Evolutionary conservation across 441 rosid genomes (phyloP).

Genomic region (Mallotus repandus): DNA sequence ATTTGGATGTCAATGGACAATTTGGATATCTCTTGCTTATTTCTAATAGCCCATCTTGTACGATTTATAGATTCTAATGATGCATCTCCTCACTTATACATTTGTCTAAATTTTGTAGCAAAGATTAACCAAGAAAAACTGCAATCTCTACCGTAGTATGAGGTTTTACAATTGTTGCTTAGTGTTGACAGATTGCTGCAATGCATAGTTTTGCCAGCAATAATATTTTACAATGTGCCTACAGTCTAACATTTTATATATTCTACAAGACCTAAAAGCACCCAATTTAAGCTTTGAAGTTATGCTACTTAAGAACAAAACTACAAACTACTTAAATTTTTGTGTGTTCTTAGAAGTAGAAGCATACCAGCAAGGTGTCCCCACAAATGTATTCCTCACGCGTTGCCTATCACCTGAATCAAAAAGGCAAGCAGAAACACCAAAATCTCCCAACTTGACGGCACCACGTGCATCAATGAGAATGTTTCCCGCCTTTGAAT

Average conservation of each 20-base stretch:
- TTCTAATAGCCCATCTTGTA: background rate
- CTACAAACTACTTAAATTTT: background rate
- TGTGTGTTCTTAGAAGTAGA: conserved; percentile 16
- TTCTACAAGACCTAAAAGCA: background rate
- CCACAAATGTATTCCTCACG: conserved; percentile 95
- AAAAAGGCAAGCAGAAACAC: conserved; percentile 96
- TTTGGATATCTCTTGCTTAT: background rate
- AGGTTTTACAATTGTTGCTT: background rate
- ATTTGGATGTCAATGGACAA: background rate
- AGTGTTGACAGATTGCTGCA: background rate
- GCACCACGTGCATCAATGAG: conserved; percentile 80
- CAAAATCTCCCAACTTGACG: conserved; percentile 91
- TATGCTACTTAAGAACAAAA: background rate
- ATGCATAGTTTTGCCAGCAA: background rate
- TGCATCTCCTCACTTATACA: background rate
- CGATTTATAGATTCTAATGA: background rate
- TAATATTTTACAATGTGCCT: background rate
- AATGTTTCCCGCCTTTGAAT: conserved; percentile 84
- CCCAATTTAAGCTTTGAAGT: background rate
- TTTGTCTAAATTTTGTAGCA: background rate
- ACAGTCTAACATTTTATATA: background rate
- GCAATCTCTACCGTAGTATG: background rate
- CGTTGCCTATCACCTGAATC: conserved; percentile 99
- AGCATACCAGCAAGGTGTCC: conserved; percentile 96
- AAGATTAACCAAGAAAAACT: background rate